Percentiles rank a stretch among this genome's conserved stretches.
Conservation (phyloP, 805 yeast genomes). For the Candida silvatica region DNA sequence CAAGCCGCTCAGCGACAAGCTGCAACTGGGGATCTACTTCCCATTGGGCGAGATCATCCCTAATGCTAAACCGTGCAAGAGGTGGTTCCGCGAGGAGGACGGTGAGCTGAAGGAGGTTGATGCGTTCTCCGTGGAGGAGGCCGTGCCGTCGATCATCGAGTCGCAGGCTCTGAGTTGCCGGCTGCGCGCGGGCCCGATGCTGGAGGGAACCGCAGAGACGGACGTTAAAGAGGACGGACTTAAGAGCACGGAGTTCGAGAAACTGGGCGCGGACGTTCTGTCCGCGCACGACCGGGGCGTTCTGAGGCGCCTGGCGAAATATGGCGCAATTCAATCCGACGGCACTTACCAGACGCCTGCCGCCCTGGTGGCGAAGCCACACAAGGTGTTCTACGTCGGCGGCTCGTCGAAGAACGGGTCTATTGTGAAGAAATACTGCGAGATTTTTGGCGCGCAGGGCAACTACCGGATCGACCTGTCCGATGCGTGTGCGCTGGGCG, state of each 20-base stretch:
- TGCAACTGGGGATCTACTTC: slow-evolving; percentile 67
- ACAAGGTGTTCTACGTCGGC: slow-evolving; percentile 73
- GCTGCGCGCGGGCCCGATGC: slow-evolving; percentile 69
- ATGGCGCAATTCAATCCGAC: slow-evolving; percentile 37
- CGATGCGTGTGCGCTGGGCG: slow-evolving; percentile 90
- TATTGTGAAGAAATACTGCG: slow-evolving; percentile 60
- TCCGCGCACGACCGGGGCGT: slow-evolving; percentile 12
- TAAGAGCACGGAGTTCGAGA: neutral
- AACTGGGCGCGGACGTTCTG: neutral
- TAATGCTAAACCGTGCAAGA: slow-evolving; percentile 56
- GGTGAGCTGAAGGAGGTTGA: slow-evolving; percentile 25
- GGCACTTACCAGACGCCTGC: slow-evolving; percentile 35
- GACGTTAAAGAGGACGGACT: slow-evolving; percentile 3
- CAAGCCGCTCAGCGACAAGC: slow-evolving; percentile 26
- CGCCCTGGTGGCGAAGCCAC: slow-evolving; percentile 49
- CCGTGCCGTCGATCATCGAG: slow-evolving; percentile 73
- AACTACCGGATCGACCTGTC: slow-evolving; percentile 67
- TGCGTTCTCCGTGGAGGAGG: slow-evolving; percentile 45
- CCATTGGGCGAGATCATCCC: slow-evolving; percentile 92
- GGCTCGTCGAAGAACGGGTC: slow-evolving; percentile 73
- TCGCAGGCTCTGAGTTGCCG: slow-evolving; percentile 84
- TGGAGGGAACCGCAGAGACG: slow-evolving; percentile 28
- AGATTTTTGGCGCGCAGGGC: slow-evolving; percentile 64
- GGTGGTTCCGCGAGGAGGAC: slow-evolving; percentile 36
- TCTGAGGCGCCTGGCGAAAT: slow-evolving; percentile 11